A percentile compares a stretch with the other conserved stretches of the same genome.
Conservation (phyloP, 805 yeast genomes). For the Kluyveromyces siamensis region DNA sequence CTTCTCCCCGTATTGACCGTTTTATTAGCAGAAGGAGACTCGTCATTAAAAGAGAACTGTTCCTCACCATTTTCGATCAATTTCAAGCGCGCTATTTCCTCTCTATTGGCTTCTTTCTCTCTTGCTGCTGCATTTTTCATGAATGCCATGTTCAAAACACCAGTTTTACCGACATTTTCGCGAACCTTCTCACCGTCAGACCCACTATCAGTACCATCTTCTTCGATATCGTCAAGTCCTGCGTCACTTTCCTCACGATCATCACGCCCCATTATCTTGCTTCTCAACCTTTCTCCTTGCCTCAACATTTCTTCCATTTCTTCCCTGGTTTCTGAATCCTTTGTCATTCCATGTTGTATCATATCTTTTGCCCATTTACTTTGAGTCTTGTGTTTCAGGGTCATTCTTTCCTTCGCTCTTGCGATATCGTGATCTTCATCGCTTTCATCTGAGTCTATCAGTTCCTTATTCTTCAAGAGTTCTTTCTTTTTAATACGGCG, state of each 20-base stretch:
- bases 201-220: conserved; percentile 37
- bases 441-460: conserved; percentile 43
- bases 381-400: conserved; percentile 79
- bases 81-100: conserved; percentile 42
- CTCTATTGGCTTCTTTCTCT: conserved; percentile 48
- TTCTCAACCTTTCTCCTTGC: conserved; percentile 69
- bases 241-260: conserved; percentile 40
- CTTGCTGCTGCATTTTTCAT: conserved; percentile 85
- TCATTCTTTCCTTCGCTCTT: conserved; percentile 89
- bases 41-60: conserved; percentile 28
- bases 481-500: conserved; percentile 83
- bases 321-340: conserved; percentile 73
- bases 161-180: conserved; percentile 63
- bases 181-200: conserved; percentile 26
- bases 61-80: conserved; percentile 41
- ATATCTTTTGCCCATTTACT: conserved; percentile 86
- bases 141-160: conserved; percentile 89
- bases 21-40: conserved; percentile 36
- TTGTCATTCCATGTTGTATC: conserved; percentile 83
- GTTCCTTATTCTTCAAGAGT: conserved; percentile 53
- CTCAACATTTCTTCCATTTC: conserved; percentile 93
- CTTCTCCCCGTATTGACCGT: conserved; percentile 69
- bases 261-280: conserved; percentile 60
- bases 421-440: conserved; percentile 59
- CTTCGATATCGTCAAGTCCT: conserved; percentile 41